These are phyloP conservation scores for Aspergillus leporis DNA, from an alignment of 495 filamentous ascomycete species.

Conservation along the genomic window DNA sequence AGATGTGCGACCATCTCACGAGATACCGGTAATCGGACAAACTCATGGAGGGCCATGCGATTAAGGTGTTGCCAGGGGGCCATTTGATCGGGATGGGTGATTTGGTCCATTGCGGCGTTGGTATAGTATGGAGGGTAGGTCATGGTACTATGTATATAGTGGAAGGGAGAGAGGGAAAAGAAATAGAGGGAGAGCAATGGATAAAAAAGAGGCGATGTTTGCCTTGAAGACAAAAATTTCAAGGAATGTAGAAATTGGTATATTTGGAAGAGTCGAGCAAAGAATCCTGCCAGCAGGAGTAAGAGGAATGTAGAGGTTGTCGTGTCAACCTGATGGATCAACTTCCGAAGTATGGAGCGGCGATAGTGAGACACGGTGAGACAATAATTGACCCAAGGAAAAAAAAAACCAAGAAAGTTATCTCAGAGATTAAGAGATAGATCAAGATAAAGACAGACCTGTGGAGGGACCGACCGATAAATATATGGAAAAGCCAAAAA, in stretches of 20 bases:
- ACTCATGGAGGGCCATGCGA: constrained; percentile 83
- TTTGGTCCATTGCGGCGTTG: constrained; percentile 28
- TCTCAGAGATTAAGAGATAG: constrained; percentile 12
- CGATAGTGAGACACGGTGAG: constrained; percentile 27
- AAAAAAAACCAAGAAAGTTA: background rate
- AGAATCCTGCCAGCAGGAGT: constrained; percentile 46
- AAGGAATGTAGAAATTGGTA: constrained; percentile 11
- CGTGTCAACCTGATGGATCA: constrained; percentile 46
- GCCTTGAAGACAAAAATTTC: constrained; percentile 10
- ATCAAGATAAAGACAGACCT: constrained; percentile 12
- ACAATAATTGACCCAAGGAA: constrained; percentile 27
- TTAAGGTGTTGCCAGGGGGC: constrained; percentile 48
- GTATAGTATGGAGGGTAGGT: constrained; percentile 4
- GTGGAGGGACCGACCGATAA: constrained; percentile 12
- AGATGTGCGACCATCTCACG: constrained; percentile 84
- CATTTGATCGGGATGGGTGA: constrained; percentile 32
- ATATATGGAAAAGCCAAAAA: constrained; percentile 7
- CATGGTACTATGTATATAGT: constrained; percentile 1
- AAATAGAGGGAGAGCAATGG: constrained; percentile 13
- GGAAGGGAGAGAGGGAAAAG: constrained; percentile 14
- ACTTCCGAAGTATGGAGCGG: constrained; percentile 22
- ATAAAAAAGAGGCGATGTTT: constrained; percentile 13
- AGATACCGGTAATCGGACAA: constrained; percentile 79
- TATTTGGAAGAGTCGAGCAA: constrained; percentile 31
- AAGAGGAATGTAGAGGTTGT: constrained; percentile 40